Evolutionary conservation across 2,329 filamentous ascomycete species (phyloP), one percentile per base, ranked within the genome.

Genomic region (Colletotrichum navitas): DNA sequence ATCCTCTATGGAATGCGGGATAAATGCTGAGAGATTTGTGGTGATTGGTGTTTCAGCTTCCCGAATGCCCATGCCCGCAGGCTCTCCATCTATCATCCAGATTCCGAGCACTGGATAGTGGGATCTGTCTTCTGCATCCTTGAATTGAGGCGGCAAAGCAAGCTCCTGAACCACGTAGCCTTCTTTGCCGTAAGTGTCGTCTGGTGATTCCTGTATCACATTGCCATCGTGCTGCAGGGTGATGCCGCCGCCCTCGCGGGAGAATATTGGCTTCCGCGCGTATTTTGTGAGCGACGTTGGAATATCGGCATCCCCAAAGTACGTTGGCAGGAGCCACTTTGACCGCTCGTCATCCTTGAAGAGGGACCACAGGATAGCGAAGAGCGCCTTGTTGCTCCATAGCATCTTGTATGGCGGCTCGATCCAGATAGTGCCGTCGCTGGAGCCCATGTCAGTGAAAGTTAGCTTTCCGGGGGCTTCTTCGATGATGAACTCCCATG

Each of bases 361-460:
- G 12, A 67, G 34, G 10, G 36, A 49, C 65, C 65, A 67, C 0
- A 67, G 58, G 11, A 67, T n/a, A 8, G 65, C 65, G 14, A 67
- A 67, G 0, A 63, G 11, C 8, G 65, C 41, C 11, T 67, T 67
- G 58, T 67, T 67, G 58, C 65, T 67, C 65, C 65, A 67, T 0
- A 67, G 32, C 34, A 67, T 47, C 39, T 67, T 67, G n/a, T 67
- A 67, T 4, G 65, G 65, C 26, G 58, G 34, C 58, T 67, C 65
- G 0, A 67, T 67, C 58, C 65, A 67, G n/a, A 55, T 34, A 6
- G 65, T 67, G 1, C 65, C 64, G 4, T 56, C 47, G 7, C 62
- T 12, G 18, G 43, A 52, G 12, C 7, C 65, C 65, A 67, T 67
- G 5, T 67, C 58, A 39, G 29, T 51, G 47, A 67, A 67, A n/a